Conservation (phyloP, 2,329 filamentous ascomycete genomes). For the Metarhizium guizhouense region DNA sequence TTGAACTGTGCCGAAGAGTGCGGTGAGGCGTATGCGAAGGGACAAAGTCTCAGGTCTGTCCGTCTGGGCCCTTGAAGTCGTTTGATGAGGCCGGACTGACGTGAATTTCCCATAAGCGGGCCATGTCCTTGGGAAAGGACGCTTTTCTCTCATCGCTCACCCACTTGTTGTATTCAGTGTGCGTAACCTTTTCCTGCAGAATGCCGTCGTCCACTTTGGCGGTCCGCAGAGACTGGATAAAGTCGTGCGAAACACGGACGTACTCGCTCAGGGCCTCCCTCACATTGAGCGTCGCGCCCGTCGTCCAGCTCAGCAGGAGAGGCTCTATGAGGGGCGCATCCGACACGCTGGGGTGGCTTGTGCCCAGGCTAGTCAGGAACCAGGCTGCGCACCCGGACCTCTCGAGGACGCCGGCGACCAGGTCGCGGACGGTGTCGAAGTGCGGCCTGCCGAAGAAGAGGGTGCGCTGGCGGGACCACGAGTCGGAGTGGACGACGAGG, state of each 20-base stretch:
- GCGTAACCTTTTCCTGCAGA: conserved; percentile 39
- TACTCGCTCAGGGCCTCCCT: conserved; percentile 50
- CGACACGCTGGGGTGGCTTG: conserved; percentile 54
- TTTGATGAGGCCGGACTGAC: conserved; percentile 20
- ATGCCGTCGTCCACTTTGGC: conserved; percentile 36
- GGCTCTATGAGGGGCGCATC: conserved; percentile 59
- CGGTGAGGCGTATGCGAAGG: not conserved
- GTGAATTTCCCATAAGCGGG: conserved; percentile 33
- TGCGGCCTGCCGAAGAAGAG: conserved; percentile 56
- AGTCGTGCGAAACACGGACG: conserved; percentile 48
- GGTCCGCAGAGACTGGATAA: conserved; percentile 38
- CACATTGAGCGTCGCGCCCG: conserved; percentile 49
- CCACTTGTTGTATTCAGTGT: conserved; percentile 31
- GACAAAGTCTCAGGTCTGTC: not conserved
- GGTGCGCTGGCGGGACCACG: conserved; percentile 49
- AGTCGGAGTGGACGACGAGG: conserved; percentile 53
- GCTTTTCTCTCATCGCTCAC: conserved; percentile 22
- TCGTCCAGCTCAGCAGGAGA: conserved; percentile 49
- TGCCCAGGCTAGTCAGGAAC: conserved; percentile 47
- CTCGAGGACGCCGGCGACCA: conserved; percentile 37
- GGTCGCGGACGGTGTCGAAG: conserved; percentile 51
- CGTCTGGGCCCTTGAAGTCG: not conserved
- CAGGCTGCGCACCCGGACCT: conserved; percentile 33
- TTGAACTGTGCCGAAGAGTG: not conserved
- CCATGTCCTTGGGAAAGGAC: conserved; percentile 23